Percentiles rank a stretch among this genome's conserved stretches.
phyloP scores from a whole-genome alignment of 305 asterid genomes.

The Fraxinus sp. region DNA sequence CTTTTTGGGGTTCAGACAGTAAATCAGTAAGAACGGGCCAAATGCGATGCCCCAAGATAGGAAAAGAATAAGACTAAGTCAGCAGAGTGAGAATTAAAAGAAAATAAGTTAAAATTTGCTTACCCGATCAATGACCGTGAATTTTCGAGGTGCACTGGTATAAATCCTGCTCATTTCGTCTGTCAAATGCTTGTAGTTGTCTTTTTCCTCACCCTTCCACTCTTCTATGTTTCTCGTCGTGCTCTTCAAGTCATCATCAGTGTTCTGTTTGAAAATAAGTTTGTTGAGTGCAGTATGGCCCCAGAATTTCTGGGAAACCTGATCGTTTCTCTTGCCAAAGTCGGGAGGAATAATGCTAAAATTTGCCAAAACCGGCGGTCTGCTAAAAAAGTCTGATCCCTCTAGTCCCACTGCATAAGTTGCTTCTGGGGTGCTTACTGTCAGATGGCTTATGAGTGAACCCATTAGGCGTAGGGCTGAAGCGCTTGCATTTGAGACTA shows the following conservation, averaged over 20 bases:
- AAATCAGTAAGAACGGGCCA: neutral
- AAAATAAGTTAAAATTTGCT: neutral
- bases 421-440: constrained; percentile 80
- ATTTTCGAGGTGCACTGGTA: constrained; percentile 56
- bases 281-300: constrained; percentile 30
- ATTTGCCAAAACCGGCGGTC: constrained; percentile 44
- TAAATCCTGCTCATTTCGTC: constrained; percentile 61
- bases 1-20: neutral
- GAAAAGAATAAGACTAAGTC: neutral
- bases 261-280: constrained; percentile 34
- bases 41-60: neutral
- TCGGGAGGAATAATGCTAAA: constrained; percentile 62
- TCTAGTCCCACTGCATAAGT: constrained; percentile 62
- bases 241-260: constrained; percentile 14
- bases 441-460: constrained; percentile 57
- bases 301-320: constrained; percentile 29
- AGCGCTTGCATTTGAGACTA: constrained; percentile 39
- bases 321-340: constrained; percentile 22
- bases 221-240: constrained; percentile 17
- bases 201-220: constrained; percentile 63
- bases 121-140: constrained; percentile 80
- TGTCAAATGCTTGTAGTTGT: constrained; percentile 64
- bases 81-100: neutral
- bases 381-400: constrained; percentile 56
- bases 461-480: constrained; percentile 46